Evolutionary conservation across 192 early-diverging fungal species (phyloP).

Genomic region (Neocallimastix lanati): DNA sequence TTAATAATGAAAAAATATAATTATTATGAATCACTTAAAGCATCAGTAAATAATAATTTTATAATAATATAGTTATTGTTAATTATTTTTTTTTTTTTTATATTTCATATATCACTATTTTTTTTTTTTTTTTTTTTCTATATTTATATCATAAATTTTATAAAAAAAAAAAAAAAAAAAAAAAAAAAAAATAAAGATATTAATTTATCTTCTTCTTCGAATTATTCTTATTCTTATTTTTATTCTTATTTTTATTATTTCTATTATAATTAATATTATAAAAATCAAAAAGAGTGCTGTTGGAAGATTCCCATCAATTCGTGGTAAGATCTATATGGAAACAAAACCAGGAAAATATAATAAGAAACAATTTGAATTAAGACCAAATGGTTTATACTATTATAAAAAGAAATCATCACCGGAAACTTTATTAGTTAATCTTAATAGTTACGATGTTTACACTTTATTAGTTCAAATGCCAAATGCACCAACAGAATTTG

Average conservation of each 20-base stretch:
- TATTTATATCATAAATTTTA: no score
- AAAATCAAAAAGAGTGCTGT: constrained; percentile 5
- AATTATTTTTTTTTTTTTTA: no score
- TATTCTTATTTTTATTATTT: no score
- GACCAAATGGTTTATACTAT: constrained; percentile 6
- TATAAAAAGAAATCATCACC: background rate
- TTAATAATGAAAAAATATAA: constrained; percentile 58
- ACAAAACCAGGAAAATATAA: constrained; percentile 5
- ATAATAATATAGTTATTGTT: no score
- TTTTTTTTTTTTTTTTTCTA: no score
- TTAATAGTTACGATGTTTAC: constrained; percentile 70
- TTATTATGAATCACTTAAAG: constrained; percentile 32
- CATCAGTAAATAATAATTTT: constrained; percentile 18
- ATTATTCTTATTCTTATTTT: no score
- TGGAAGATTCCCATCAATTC: background rate
- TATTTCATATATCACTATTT: no score
- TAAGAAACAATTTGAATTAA: constrained; percentile 10
- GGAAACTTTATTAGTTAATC: constrained; percentile 21
- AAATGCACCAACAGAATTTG: constrained; percentile 56
- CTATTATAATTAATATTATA: no score
- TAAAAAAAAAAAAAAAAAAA: background rate
- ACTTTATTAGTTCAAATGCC: constrained; percentile 45
- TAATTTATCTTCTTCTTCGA: constrained; percentile 12
- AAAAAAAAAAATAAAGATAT: constrained; percentile 11
- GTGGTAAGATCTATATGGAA: background rate